These are phyloP conservation scores for Termitomyces sp. DNA, from an alignment of 768 basidiomycete species.

Conservation along the genomic window DNA sequence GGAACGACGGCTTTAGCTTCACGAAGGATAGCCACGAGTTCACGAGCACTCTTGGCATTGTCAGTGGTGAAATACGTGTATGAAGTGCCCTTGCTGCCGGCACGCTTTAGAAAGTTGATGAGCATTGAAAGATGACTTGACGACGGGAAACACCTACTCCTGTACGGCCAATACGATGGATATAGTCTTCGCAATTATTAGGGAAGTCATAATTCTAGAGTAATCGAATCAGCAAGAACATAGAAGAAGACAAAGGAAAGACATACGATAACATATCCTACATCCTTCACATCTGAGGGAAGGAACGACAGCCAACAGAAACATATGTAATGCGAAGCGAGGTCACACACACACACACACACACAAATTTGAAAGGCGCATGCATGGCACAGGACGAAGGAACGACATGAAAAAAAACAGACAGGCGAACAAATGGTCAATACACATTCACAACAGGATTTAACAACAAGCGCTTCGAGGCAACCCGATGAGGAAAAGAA, in stretches of 20 bases:
- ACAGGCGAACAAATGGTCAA: conserved; percentile 43
- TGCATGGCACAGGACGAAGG: not conserved
- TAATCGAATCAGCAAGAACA: conserved; percentile 9
- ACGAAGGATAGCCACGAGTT: conserved; percentile 79
- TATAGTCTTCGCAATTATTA: conserved; percentile 97
- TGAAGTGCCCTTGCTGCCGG: conserved; percentile 86
- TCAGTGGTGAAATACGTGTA: conserved; percentile 98
- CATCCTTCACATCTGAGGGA: conserved; percentile 95
- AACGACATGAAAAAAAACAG: conserved; percentile 23
- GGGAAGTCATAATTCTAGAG: conserved; percentile 94
- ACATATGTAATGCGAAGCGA: conserved; percentile 32
- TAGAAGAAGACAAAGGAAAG: conserved; percentile 2
- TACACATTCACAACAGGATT: conserved; percentile 28
- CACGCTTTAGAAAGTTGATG: conserved; percentile 52
- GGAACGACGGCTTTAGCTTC: conserved; percentile 88
- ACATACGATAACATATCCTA: conserved; percentile 93
- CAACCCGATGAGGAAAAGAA: conserved; percentile 19
- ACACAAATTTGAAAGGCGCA: conserved; percentile 20
- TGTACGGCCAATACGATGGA: conserved; percentile 98
- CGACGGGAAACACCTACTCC: conserved; percentile 51
- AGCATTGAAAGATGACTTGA: not conserved
- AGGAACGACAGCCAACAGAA: conserved; percentile 26
- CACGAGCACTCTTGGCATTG: conserved; percentile 91
- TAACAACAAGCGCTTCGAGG: conserved; percentile 49
- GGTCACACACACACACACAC: conserved; percentile 30